Evolutionary conservation across 2,329 filamentous ascomycete genomes (phyloP).

Genomic region (Nectriaceae sp.): DNA sequence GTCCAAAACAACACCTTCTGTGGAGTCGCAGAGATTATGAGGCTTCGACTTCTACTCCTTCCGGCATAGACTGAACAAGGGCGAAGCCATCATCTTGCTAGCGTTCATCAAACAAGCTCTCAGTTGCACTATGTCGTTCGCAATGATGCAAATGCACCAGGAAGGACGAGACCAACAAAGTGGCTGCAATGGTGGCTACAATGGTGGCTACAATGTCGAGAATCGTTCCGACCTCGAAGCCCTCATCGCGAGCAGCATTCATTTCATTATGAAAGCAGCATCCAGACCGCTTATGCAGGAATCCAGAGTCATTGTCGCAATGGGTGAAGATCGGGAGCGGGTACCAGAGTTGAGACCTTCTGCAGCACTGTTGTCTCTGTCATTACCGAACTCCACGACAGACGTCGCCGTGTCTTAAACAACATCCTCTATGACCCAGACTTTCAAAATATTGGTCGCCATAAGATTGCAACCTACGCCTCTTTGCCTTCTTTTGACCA

Average conservation of each 20-base stretch:
- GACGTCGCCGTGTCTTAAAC: conserved; percentile 19
- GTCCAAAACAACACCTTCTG: conserved; percentile 12
- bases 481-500: conserved; percentile 6
- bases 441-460: conserved; percentile 17
- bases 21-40: conserved; percentile 25
- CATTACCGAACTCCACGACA: conserved; percentile 17
- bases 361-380: conserved; percentile 15
- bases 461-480: conserved; percentile 13
- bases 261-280: too few species aligned
- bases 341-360: background rate
- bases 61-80: conserved; percentile 20
- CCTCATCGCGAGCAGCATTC: too few species aligned
- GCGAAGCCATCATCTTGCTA: conserved; percentile 19
- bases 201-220: too few species aligned
- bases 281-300: too few species aligned
- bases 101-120: conserved; percentile 18
- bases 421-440: conserved; percentile 14
- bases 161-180: conserved; percentile 15
- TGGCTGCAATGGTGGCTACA: conserved; percentile 19
- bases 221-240: too few species aligned
- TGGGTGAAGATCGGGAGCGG: background rate
- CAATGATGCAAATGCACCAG: conserved; percentile 3
- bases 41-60: conserved; percentile 11
- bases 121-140: background rate
- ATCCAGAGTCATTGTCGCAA: too few species aligned